phyloP scores from a whole-genome alignment of 345 rosid species.

The Eucalyptus caleyi region DNA sequence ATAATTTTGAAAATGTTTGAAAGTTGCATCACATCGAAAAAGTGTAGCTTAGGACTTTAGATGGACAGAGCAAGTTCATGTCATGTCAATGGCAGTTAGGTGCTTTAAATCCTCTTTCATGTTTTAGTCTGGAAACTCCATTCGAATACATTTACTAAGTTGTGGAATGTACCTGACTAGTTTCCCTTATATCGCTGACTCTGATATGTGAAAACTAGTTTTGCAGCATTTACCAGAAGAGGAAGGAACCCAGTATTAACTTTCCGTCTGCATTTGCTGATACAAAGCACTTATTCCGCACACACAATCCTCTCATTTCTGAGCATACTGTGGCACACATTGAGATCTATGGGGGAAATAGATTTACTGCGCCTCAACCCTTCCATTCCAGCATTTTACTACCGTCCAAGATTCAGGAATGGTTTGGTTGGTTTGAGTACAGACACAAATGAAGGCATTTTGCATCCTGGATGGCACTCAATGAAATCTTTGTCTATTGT shows the following conservation, averaged over 20 bases:
- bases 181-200: background rate
- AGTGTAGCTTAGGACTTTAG: no score
- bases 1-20: no score
- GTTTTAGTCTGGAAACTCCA: no score
- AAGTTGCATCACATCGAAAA: no score
- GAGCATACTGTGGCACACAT: background rate
- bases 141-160: background rate
- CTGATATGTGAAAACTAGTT: background rate
- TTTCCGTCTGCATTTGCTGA: fast-evolving
- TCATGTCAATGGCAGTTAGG: no score
- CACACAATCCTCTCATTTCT: background rate
- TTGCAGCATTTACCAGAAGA: background rate
- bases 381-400: background rate
- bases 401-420: background rate
- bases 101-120: no score
- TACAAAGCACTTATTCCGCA: background rate
- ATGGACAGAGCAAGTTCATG: no score
- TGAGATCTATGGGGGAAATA: background rate
- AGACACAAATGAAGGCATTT: no score
- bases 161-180: background rate
- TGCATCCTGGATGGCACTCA: no score
- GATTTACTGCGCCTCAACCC: background rate
- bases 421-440: no score
- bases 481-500: no score
- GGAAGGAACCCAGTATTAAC: background rate